These are phyloP conservation scores for Pseudofabraea citricarpa DNA, from an alignment of 2,329 filamentous ascomycete species.

Conservation along the genomic window DNA sequence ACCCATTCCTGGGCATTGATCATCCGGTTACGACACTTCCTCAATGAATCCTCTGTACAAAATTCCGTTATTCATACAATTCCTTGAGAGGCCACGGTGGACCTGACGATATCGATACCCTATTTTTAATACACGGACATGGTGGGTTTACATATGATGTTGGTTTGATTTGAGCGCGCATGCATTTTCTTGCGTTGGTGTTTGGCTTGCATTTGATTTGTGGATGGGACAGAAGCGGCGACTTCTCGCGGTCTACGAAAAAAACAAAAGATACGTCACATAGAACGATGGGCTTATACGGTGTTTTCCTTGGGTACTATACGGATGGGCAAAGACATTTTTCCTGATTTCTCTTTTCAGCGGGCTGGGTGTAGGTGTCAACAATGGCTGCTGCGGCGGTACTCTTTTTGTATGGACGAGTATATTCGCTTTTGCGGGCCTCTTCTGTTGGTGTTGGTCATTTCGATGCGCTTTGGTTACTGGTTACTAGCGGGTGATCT, in stretches of 20 bases:
- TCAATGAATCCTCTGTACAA: conserved; percentile 32
- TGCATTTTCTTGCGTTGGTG: conserved; percentile 27
- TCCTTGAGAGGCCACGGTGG: conserved; percentile 26
- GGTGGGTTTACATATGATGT: conserved; percentile 22
- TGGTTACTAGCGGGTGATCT: conserved; percentile 20
- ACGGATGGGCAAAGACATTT: conserved; percentile 22
- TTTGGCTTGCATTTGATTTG: conserved; percentile 27
- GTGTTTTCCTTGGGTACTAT: conserved; percentile 22
- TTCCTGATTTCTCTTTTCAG: conserved; percentile 17
- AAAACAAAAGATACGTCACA: conserved; percentile 26
- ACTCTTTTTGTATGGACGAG: conserved; percentile 22
- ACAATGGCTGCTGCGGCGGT: conserved; percentile 12
- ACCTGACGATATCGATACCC: conserved; percentile 29
- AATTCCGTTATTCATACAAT: conserved; percentile 20
- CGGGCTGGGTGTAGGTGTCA: conserved; percentile 24
- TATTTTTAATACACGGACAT: conserved; percentile 23
- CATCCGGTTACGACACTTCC: conserved; percentile 22
- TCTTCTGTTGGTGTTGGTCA: conserved; percentile 16
- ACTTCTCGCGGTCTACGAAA: conserved; percentile 26
- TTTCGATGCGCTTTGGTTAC: conserved; percentile 13
- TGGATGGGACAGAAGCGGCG: conserved; percentile 27
- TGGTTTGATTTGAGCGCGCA: conserved; percentile 28
- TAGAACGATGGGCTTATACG: conserved; percentile 30
- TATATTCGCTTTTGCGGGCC: conserved; percentile 13
- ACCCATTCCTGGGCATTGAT: conserved; percentile 25